Evolutionary conservation across 306 rosid species (phyloP).

Genomic region (Inga leiocalycina): DNA sequence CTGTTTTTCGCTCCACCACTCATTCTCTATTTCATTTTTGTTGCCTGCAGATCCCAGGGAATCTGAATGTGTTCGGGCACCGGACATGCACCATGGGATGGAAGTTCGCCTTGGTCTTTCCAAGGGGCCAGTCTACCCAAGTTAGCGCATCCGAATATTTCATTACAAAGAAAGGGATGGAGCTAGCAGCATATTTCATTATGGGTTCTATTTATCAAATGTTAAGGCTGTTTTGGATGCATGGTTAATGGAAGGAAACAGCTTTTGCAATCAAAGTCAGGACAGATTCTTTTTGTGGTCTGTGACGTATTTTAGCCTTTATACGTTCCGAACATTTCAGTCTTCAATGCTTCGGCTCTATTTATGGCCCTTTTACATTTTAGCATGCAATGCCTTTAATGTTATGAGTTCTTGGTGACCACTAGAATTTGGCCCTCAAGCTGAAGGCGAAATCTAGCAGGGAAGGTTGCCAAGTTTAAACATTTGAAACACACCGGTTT

Average conservation of each 20-base stretch:
- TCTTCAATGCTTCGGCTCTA: not conserved
- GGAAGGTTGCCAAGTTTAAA: not conserved
- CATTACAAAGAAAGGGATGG: constrained; percentile 22
- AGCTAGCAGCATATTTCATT: constrained; percentile 1
- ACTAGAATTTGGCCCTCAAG: not conserved
- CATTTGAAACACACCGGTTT: not conserved
- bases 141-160: constrained; percentile 25
- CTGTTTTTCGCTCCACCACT: not conserved
- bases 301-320: too few species aligned
- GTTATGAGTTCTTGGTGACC: not conserved
- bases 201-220: constrained; percentile 23
- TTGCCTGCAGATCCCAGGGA: constrained; percentile 81
- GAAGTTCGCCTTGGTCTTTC: constrained; percentile 91
- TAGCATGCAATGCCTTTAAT: not conserved
- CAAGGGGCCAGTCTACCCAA: constrained; percentile 88
- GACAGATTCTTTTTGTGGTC: too few species aligned
- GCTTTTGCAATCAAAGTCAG: not conserved
- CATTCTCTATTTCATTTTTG: constrained; percentile 5
- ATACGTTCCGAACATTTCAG: constrained; percentile 6
- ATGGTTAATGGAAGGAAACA: not conserved
- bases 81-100: constrained; percentile 91
- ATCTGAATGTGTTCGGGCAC: constrained; percentile 72
- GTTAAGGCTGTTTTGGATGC: constrained; percentile 1
- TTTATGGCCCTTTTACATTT: not conserved
- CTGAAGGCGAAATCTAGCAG: not conserved